Evolutionary conservation across 768 basidiomycete species (phyloP).

Genomic region (Rossbeevera mucosa): DNA sequence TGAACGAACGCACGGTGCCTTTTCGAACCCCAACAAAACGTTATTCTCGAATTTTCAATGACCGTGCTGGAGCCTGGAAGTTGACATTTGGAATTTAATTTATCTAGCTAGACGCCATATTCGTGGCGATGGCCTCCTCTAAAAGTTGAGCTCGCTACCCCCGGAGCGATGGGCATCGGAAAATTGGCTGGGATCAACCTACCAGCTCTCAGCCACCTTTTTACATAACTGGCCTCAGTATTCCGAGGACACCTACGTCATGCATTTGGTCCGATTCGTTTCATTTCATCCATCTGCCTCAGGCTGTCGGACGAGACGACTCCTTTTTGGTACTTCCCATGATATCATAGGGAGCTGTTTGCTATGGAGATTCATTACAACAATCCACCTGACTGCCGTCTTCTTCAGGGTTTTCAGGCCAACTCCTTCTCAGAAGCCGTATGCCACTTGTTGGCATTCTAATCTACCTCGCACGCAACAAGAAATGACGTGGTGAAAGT

Average conservation of each 20-base stretch:
- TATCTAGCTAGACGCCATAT: too few species aligned
- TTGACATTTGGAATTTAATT: too few species aligned
- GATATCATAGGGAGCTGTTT: background rate
- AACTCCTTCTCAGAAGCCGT: background rate
- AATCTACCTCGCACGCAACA: background rate
- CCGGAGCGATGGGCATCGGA: too few species aligned
- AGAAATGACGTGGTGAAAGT: conserved; percentile 2
- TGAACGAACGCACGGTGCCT: background rate
- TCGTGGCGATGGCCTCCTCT: too few species aligned
- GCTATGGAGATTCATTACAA: conserved; percentile 2
- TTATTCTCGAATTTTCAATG: too few species aligned
- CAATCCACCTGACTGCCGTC: background rate
- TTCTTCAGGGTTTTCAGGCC: background rate
- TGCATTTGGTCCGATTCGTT: background rate
- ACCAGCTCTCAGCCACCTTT: too few species aligned
- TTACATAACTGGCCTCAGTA: background rate
- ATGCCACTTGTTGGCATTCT: background rate
- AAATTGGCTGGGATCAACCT: too few species aligned
- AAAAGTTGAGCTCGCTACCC: too few species aligned
- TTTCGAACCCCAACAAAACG: background rate
- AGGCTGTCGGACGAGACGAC: conserved; percentile 4
- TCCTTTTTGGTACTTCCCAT: conserved; percentile 8
- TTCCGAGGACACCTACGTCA: conserved; percentile 5
- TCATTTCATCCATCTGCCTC: conserved; percentile 1
- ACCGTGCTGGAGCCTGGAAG: too few species aligned